Conservation (phyloP, 345 rosid genomes). For the Conringia planisiliqua region DNA sequence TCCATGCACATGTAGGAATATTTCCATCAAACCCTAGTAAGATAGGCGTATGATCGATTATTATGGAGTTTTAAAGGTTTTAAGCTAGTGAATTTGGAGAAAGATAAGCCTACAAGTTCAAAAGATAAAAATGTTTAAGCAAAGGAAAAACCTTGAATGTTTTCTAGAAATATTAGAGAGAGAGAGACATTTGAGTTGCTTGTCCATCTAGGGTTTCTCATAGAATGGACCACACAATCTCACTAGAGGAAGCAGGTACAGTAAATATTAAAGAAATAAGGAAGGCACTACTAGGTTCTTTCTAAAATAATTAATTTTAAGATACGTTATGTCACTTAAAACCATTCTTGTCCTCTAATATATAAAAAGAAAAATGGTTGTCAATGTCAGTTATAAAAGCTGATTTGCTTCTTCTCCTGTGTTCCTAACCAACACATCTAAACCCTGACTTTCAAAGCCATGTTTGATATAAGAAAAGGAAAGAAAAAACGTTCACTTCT, state of each 20-base stretch:
- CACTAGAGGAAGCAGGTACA: constrained; percentile 32
- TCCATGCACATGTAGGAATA: not conserved
- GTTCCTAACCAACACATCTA: constrained; percentile 87
- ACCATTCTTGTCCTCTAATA: constrained; percentile 9
- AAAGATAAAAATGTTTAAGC: not conserved
- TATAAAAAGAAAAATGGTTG: constrained; percentile 8
- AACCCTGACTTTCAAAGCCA: constrained; percentile 58
- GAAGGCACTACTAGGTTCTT: not conserved
- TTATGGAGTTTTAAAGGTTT: not conserved
- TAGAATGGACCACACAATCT: constrained; percentile 19
- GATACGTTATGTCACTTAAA: constrained; percentile 18
- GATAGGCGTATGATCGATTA: not conserved
- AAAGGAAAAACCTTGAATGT: not conserved
- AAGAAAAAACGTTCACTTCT: not conserved
- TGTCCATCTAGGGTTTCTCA: constrained; percentile 30
- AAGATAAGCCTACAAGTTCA: not conserved
- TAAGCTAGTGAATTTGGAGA: not conserved
- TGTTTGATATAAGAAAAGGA: not conserved
- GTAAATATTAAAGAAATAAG: constrained; percentile 12
- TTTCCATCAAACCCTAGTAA: not conserved
- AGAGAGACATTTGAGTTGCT: constrained; percentile 16
- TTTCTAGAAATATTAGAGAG: not conserved
- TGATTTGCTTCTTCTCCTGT: constrained; percentile 47
- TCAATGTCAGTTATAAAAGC: constrained; percentile 24
- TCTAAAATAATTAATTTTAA: constrained; percentile 11